phyloP scores from a whole-genome alignment of 2,329 filamentous ascomycete genomes.

The Bipolaris cookei region DNA sequence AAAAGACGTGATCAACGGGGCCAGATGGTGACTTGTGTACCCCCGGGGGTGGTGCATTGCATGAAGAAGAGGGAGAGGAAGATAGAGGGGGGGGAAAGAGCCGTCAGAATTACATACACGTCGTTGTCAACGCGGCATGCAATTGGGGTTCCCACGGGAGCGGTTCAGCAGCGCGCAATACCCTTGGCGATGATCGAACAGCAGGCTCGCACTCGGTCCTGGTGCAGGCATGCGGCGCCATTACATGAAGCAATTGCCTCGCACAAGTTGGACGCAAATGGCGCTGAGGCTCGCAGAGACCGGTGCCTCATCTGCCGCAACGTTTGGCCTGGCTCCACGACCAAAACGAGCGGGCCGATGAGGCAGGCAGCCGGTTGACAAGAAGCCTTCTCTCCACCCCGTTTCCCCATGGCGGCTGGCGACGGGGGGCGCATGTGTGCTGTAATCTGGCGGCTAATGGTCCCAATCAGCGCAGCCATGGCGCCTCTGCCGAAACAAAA shows the following conservation, averaged over 20 bases:
- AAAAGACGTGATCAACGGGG: slow-evolving; percentile 40
- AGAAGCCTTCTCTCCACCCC: background rate
- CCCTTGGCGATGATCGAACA: slow-evolving; percentile 28
- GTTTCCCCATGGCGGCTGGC: slow-evolving; percentile 6
- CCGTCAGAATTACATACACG: background rate
- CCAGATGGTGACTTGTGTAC: slow-evolving; percentile 26
- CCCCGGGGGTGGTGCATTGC: slow-evolving; percentile 36
- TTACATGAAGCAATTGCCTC: slow-evolving; percentile 19
- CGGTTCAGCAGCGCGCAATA: slow-evolving; percentile 27
- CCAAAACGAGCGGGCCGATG: background rate
- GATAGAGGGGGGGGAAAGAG: background rate
- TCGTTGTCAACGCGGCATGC: background rate
- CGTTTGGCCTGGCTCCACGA: background rate
- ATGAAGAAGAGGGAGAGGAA: slow-evolving; percentile 22
- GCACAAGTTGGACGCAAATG: background rate
- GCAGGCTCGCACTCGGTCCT: slow-evolving; percentile 12
- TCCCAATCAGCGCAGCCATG: slow-evolving; percentile 20
- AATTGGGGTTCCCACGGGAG: slow-evolving; percentile 27
- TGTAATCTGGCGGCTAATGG: slow-evolving; percentile 24
- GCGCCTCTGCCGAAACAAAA: slow-evolving; percentile 24
- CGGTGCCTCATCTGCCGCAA: background rate
- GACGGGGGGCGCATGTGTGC: slow-evolving; percentile 4
- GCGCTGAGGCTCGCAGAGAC: background rate
- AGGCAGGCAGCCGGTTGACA: background rate
- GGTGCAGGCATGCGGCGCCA: slow-evolving; percentile 10